These are phyloP conservation scores for Mycena rebaudengoi DNA, from an alignment of 768 basidiomycete species.

Conservation along the genomic window DNA sequence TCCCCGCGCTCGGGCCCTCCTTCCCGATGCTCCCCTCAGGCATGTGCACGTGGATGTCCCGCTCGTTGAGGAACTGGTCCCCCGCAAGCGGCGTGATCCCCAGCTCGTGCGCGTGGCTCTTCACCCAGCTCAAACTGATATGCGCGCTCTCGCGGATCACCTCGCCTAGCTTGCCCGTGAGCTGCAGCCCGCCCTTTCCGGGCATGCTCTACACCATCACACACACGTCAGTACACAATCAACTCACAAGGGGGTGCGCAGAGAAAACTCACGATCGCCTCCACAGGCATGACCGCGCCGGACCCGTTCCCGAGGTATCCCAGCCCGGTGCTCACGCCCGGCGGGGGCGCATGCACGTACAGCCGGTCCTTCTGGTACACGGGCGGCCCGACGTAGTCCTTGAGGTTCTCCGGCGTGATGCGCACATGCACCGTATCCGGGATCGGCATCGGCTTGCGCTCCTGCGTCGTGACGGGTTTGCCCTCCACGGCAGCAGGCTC, in stretches of 20 bases:
- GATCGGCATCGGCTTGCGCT: conserved; percentile 82
- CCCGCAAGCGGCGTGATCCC: conserved; percentile 79
- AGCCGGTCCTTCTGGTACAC: conserved; percentile 95
- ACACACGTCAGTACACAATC: neutral
- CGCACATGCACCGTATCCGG: conserved; percentile 81
- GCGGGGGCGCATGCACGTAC: conserved; percentile 81
- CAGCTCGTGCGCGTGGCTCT: conserved; percentile 87
- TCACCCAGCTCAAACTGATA: conserved; percentile 94
- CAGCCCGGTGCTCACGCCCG: conserved; percentile 93
- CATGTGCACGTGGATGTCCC: conserved; percentile 97
- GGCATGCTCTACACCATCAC: conserved; percentile 82
- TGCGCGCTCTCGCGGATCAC: conserved; percentile 97
- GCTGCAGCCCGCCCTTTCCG: conserved; percentile 89
- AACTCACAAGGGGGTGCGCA: neutral
- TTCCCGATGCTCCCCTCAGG: conserved; percentile 93
- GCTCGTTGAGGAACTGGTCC: conserved; percentile 84
- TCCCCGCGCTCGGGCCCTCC: conserved; percentile 97
- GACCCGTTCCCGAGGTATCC: conserved; percentile 97
- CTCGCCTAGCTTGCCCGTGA: conserved; percentile 98
- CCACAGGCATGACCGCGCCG: conserved; percentile 97
- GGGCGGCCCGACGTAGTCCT: conserved; percentile 96
- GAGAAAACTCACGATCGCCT: conserved; percentile 78
- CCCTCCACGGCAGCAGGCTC: conserved; percentile 36
- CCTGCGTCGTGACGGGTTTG: conserved; percentile 75
- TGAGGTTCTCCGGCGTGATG: conserved; percentile 88